Percentiles rank a stretch among this genome's conserved stretches.
Conservation (phyloP, 73 alveolate genomes). For the Paramecium caudatum region DNA sequence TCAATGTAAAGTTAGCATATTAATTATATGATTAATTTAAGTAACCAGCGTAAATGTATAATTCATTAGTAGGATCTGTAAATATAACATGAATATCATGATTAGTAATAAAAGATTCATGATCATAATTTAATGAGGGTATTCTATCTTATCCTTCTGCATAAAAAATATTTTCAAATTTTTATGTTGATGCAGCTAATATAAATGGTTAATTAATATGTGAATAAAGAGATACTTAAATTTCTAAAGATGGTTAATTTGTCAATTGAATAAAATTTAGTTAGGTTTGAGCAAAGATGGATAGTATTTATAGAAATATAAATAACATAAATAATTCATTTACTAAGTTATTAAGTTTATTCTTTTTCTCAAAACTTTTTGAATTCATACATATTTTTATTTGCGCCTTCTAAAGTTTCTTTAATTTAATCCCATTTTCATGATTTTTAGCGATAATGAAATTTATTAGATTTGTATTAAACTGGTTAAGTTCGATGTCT, state of each 20-base stretch:
- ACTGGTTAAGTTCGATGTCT: neutral
- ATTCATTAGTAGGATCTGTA: neutral
- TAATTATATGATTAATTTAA: slow-evolving; percentile 27
- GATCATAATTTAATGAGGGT: slow-evolving; percentile 12
- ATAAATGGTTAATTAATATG: slow-evolving; percentile 20
- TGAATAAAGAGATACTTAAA: neutral
- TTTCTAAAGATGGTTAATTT: slow-evolving; percentile 16
- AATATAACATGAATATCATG: neutral
- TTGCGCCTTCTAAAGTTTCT: slow-evolving; percentile 48
- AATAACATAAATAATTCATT: slow-evolving; percentile 37
- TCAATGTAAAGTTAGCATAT: neutral
- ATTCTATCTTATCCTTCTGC: slow-evolving; percentile 10
- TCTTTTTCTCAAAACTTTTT: slow-evolving; percentile 39
- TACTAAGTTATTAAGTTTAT: neutral
- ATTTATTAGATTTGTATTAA: neutral
- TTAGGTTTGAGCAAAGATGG: neutral
- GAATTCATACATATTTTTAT: slow-evolving; percentile 66
- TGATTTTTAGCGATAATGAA: slow-evolving; percentile 26
- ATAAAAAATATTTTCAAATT: slow-evolving; percentile 35
- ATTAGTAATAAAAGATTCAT: slow-evolving; percentile 46
- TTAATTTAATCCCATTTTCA: slow-evolving; percentile 30
- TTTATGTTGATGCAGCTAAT: slow-evolving; percentile 14
- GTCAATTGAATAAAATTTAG: neutral
- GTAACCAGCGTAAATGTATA: slow-evolving; percentile 32
- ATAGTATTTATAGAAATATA: slow-evolving; percentile 49